Percentiles rank a stretch among this genome's conserved stretches.
Evolutionary conservation across 176 grass and related monocot genomes (phyloP).

Genomic region (Rhipidocladum racemiflorum): DNA sequence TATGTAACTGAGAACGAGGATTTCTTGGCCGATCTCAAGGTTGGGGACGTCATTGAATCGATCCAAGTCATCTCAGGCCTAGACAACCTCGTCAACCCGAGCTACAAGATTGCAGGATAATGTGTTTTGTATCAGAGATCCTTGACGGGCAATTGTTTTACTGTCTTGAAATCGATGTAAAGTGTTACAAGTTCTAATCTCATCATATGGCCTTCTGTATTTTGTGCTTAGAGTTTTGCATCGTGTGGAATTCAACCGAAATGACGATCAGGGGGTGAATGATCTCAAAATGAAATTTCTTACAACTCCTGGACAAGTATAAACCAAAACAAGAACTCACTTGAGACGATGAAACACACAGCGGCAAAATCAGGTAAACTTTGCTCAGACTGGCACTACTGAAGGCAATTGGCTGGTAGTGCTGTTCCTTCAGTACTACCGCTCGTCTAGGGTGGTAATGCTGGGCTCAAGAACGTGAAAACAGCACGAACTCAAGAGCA

Average conservation of each 20-base stretch:
- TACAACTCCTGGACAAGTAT: too few species aligned
- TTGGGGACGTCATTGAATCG: slow-evolving; percentile 95
- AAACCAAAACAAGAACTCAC: too few species aligned
- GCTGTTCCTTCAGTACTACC: too few species aligned
- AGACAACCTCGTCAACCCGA: slow-evolving; percentile 89
- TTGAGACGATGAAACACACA: too few species aligned
- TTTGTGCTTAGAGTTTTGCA: slow-evolving; percentile 15
- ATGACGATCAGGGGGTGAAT: too few species aligned
- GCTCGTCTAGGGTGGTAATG: too few species aligned
- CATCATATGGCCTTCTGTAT: background rate
- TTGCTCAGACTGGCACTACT: too few species aligned
- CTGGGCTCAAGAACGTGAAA: too few species aligned
- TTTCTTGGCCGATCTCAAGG: slow-evolving; percentile 86
- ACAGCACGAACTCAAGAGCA: too few species aligned
- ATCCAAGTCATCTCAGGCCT: slow-evolving; percentile 88
- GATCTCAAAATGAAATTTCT: too few species aligned
- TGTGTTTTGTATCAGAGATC: slow-evolving; percentile 14
- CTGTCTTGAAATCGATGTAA: slow-evolving; percentile 17
- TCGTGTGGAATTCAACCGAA: slow-evolving; percentile 1
- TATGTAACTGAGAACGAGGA: slow-evolving; percentile 91
- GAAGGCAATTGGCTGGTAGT: too few species aligned
- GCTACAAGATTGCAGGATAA: slow-evolving; percentile 89
- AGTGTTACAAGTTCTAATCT: slow-evolving; percentile 23
- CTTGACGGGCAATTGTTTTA: slow-evolving; percentile 18
- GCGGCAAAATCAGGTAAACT: too few species aligned